These are phyloP conservation scores for Flaveria floridana DNA, from an alignment of 140 eudicot genomes.

Conservation along the genomic window DNA sequence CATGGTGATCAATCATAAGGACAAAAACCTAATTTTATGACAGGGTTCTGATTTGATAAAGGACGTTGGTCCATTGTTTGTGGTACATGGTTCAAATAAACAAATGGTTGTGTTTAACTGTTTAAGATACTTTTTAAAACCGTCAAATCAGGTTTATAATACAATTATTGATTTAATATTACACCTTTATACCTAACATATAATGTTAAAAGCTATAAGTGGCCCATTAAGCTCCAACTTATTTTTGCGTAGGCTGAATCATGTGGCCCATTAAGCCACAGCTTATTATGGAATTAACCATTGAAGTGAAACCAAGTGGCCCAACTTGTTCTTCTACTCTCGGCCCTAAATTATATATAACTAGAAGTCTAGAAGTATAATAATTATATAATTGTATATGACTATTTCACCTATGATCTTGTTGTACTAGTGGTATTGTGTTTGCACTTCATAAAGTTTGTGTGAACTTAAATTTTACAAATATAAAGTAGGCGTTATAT, in stretches of 20 bases:
- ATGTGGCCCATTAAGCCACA: not conserved
- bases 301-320: not conserved
- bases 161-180: not conserved
- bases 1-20: not conserved
- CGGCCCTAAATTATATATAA: not conserved
- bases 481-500: too few relatives aligned
- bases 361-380: too few relatives aligned
- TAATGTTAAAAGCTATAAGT: too few relatives aligned
- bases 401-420: too few relatives aligned
- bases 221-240: not conserved
- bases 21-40: constrained; percentile 12
- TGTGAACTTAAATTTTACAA: too few relatives aligned
- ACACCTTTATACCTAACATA: not conserved
- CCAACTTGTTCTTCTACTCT: not conserved
- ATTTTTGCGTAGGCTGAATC: not conserved
- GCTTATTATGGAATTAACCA: not conserved
- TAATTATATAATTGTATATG: too few relatives aligned
- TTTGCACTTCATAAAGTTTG: too few relatives aligned
- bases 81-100: constrained; percentile 10
- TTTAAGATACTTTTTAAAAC: not conserved
- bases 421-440: too few relatives aligned
- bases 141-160: not conserved
- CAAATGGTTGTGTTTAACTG: not conserved
- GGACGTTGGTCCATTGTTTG: constrained; percentile 14
- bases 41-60: constrained; percentile 15